Percentiles rank a stretch among this genome's conserved stretches.
These are phyloP conservation scores for Trichoderma endophyticum DNA, from an alignment of 2,329 filamentous ascomycete genomes.

Conservation along the genomic window DNA sequence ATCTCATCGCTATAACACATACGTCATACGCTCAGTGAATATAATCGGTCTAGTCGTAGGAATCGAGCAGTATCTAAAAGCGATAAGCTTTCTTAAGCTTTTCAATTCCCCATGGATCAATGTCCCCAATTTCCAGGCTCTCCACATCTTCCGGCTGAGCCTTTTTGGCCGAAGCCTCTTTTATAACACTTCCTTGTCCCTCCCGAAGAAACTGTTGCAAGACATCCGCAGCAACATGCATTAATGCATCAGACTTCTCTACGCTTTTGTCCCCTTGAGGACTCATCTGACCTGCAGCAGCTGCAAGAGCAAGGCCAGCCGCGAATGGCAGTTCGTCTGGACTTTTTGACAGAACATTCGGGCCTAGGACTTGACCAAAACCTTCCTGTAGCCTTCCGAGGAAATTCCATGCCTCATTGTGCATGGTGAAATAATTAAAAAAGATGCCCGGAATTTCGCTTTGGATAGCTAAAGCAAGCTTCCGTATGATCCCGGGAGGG, in stretches of 20 bases:
- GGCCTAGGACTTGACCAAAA: background rate
- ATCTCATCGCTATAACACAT: background rate
- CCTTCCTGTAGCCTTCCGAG: background rate
- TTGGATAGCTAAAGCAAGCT: background rate
- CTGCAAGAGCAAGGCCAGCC: background rate
- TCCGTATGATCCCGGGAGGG: background rate
- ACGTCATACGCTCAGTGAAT: background rate
- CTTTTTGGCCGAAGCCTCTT: background rate
- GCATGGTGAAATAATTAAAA: background rate
- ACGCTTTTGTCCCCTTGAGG: background rate
- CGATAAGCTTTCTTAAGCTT: background rate
- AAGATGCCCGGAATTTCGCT: background rate
- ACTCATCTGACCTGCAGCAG: constrained; percentile 2
- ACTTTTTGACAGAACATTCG: background rate
- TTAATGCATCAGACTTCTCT: background rate
- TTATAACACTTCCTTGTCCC: background rate
- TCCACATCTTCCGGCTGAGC: background rate
- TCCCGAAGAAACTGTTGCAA: background rate
- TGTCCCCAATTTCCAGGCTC: background rate
- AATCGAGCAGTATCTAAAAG: background rate
- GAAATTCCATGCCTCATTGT: background rate
- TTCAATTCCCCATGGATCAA: background rate
- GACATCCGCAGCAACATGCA: background rate
- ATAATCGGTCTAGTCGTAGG: background rate
- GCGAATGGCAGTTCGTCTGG: background rate